Evolutionary conservation across 768 basidiomycete genomes (phyloP).

Genomic region (Podaxis sp.): DNA sequence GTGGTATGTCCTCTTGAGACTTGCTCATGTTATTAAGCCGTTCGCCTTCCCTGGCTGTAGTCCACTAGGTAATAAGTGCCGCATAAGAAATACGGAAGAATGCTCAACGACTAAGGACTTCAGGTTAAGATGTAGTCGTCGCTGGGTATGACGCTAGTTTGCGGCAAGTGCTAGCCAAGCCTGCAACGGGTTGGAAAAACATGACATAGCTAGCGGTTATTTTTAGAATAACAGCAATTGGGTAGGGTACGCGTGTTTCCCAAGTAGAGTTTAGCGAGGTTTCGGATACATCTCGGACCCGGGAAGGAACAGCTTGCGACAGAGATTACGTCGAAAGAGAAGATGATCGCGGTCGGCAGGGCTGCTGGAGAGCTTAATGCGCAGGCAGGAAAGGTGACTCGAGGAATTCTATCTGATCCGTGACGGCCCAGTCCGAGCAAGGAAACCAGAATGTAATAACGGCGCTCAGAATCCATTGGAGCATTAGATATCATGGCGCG

Average conservation of each 20-base stretch:
- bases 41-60: neutral
- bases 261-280: conserved; percentile 24
- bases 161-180: conserved; percentile 58
- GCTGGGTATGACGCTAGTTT: conserved; percentile 4
- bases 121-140: neutral
- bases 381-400: conserved; percentile 36
- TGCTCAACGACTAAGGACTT: neutral
- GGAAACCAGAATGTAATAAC: conserved; percentile 54
- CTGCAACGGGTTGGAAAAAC: conserved; percentile 21
- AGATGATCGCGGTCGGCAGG: conserved; percentile 45
- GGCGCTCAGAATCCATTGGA: conserved; percentile 30
- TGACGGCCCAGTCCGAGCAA: conserved; percentile 39
- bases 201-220: neutral
- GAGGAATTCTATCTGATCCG: conserved; percentile 33
- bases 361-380: conserved; percentile 37
- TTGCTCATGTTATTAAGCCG: neutral
- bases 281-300: conserved; percentile 39
- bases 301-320: conserved; percentile 41
- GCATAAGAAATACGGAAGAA: neutral
- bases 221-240: neutral
- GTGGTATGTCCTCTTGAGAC: neutral
- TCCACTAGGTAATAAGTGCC: neutral
- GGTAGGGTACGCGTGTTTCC: neutral
- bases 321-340: conserved; percentile 47
- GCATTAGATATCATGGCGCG: neutral